phyloP scores from a whole-genome alignment of 2,329 filamentous ascomycete genomes.

The Botrytis paeoniae region DNA sequence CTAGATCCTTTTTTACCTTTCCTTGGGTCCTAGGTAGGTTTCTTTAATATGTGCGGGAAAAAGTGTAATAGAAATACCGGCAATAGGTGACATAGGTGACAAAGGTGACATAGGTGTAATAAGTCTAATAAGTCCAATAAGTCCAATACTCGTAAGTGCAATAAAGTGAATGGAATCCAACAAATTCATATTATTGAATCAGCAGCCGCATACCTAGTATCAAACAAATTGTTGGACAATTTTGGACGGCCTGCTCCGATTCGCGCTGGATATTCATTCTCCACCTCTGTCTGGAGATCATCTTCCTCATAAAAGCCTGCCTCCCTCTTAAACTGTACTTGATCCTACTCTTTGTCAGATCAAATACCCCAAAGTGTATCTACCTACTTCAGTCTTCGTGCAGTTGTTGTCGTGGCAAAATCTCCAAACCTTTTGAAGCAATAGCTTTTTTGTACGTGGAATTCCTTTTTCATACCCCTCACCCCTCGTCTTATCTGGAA shows the following conservation, averaged over 20 bases:
- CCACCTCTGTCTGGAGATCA: not conserved
- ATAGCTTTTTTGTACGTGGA: conserved; percentile 7
- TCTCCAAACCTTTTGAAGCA: not conserved
- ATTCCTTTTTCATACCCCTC: not conserved
- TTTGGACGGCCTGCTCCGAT: conserved; percentile 11
- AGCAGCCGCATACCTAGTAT: not conserved
- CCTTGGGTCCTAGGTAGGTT: not conserved
- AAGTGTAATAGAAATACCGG: not conserved
- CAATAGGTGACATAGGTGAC: not conserved
- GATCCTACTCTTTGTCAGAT: not conserved
- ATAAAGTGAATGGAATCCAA: not conserved
- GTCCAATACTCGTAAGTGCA: not conserved
- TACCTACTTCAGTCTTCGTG: not conserved
- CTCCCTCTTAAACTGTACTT: not conserved
- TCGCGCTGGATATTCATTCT: conserved; percentile 5
- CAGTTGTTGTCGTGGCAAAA: conserved; percentile 3
- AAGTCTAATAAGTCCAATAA: no score
- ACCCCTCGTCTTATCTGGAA: conserved; percentile 17
- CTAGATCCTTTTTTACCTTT: not conserved
- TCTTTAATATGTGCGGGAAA: not conserved
- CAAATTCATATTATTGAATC: not conserved
- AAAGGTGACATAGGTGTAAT: not conserved
- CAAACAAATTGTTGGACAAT: not conserved
- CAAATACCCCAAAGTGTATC: not conserved
- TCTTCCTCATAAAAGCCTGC: conserved; percentile 1